These are phyloP conservation scores for Botrytis tulipae DNA, from an alignment of 2,329 filamentous ascomycete genomes.

Conservation along the genomic window DNA sequence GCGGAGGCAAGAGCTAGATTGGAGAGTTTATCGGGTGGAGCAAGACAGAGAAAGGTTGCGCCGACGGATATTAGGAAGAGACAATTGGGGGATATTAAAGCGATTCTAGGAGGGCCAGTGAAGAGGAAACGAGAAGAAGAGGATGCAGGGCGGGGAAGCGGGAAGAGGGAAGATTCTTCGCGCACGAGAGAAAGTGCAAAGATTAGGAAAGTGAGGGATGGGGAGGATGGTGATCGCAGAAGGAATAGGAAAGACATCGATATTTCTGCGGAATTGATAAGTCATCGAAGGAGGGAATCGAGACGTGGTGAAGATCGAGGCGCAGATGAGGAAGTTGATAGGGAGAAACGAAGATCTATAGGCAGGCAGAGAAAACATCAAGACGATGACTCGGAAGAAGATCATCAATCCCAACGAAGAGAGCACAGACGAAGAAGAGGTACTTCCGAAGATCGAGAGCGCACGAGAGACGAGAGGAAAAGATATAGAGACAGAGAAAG, in stretches of 20 bases:
- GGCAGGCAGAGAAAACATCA: slow-evolving; percentile 13
- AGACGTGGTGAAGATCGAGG: neutral
- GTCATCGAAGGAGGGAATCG: slow-evolving; percentile 16
- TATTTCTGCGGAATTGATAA: slow-evolving; percentile 12
- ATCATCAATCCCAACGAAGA: slow-evolving; percentile 23
- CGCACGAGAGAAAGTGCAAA: neutral
- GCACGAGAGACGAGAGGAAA: slow-evolving; percentile 25
- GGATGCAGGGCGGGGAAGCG: slow-evolving; percentile 17
- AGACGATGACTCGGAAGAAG: slow-evolving; percentile 17
- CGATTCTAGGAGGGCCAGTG: slow-evolving; percentile 47
- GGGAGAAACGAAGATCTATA: neutral
- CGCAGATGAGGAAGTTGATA: slow-evolving; percentile 12
- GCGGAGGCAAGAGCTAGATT: slow-evolving; percentile 74
- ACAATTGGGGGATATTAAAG: slow-evolving; percentile 60
- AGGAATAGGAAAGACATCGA: slow-evolving; percentile 6
- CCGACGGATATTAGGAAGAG: slow-evolving; percentile 54
- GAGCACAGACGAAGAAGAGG: slow-evolving; percentile 38
- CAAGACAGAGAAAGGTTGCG: slow-evolving; percentile 45
- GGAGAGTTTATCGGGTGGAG: slow-evolving; percentile 52
- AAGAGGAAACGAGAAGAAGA: slow-evolving; percentile 32
- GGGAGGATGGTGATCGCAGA: slow-evolving; percentile 17
- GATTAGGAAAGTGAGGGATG: slow-evolving; percentile 9
- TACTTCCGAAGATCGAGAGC: slow-evolving; percentile 25
- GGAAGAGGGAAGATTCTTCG: neutral
- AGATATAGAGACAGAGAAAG: slow-evolving; percentile 28